These are phyloP conservation scores for Malassezia cuniculi DNA, from an alignment of 1,284 basidiomycete genomes.

Conservation along the genomic window DNA sequence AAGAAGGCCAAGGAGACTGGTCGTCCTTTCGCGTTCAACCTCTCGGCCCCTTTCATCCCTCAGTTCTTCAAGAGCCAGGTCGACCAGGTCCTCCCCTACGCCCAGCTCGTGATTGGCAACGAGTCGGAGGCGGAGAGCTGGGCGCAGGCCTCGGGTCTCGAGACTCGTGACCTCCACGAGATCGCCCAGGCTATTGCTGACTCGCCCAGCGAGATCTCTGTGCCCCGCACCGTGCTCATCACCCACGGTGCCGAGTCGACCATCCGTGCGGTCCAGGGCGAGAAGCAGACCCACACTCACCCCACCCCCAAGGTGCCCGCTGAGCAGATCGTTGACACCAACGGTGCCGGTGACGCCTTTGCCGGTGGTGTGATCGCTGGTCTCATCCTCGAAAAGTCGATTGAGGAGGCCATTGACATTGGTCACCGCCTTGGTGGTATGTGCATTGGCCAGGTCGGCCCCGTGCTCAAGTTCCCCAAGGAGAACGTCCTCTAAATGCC, in stretches of 20 bases:
- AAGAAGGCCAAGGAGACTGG: slow-evolving; percentile 64
- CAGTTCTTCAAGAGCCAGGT: slow-evolving; percentile 68
- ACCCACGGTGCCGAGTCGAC: slow-evolving; percentile 79
- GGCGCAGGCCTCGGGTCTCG: slow-evolving; percentile 52
- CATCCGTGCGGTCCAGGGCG: slow-evolving; percentile 57
- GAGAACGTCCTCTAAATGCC: slow-evolving; percentile 23
- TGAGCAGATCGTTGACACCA: slow-evolving; percentile 70
- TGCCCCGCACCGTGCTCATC: slow-evolving; percentile 66
- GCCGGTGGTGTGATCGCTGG: slow-evolving; percentile 93
- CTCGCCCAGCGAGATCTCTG: slow-evolving; percentile 17
- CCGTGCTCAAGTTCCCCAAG: slow-evolving; percentile 43
- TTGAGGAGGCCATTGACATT: slow-evolving; percentile 66
- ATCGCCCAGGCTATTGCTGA: slow-evolving; percentile 43
- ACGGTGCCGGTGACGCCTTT: slow-evolving; percentile 97
- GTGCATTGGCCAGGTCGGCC: slow-evolving; percentile 68
- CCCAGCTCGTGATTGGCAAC: slow-evolving; percentile 54
- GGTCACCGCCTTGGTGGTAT: slow-evolving; percentile 82
- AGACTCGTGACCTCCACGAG: slow-evolving; percentile 29
- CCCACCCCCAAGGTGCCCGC: slow-evolving; percentile 48
- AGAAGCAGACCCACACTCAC: slow-evolving; percentile 49
- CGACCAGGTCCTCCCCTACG: slow-evolving; percentile 36
- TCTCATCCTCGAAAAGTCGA: slow-evolving; percentile 62
- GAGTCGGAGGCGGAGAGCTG: slow-evolving; percentile 85
- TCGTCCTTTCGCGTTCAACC: slow-evolving; percentile 63
- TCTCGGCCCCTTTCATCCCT: slow-evolving; percentile 93